A percentile compares a stretch with the other conserved stretches of the same genome.
Evolutionary conservation across 148 eudicot genomes (phyloP).

Genomic region (Euryodendron excelsum): DNA sequence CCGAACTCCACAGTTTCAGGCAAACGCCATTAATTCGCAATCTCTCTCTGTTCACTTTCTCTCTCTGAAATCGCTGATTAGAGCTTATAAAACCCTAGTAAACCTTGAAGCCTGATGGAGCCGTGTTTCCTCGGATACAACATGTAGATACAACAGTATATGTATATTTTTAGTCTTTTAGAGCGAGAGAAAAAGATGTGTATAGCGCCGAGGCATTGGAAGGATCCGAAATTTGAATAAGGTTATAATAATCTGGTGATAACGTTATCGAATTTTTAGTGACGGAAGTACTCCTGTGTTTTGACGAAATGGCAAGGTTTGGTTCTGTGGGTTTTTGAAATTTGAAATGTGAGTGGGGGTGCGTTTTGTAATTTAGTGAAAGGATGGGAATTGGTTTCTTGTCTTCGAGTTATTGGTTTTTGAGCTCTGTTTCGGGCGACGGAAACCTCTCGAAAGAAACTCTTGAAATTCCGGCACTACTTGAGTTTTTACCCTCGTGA

Average conservation of each 20-base stretch:
- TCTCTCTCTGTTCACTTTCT: background rate
- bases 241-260: slow-evolving; percentile 12
- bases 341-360: slow-evolving; percentile 13
- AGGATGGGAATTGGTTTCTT: background rate
- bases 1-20: too few species aligned
- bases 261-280: background rate
- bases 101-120: background rate
- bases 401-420: slow-evolving; percentile 22
- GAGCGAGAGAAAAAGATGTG: background rate
- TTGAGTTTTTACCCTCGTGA: slow-evolving; percentile 16
- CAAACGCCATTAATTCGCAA: too few species aligned
- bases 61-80: background rate
- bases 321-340: background rate
- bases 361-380: slow-evolving; percentile 14
- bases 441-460: slow-evolving; percentile 9
- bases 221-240: slow-evolving; percentile 37
- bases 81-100: background rate
- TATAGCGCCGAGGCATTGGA: background rate
- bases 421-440: slow-evolving; percentile 34
- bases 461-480: slow-evolving; percentile 20
- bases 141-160: background rate
- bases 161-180: background rate
- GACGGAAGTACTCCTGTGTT: background rate
- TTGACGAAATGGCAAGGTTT: background rate
- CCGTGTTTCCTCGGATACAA: background rate